Evolutionary conservation across 2,329 filamentous ascomycete genomes (phyloP).

Genomic region (Fusarium pseudograminearum): DNA sequence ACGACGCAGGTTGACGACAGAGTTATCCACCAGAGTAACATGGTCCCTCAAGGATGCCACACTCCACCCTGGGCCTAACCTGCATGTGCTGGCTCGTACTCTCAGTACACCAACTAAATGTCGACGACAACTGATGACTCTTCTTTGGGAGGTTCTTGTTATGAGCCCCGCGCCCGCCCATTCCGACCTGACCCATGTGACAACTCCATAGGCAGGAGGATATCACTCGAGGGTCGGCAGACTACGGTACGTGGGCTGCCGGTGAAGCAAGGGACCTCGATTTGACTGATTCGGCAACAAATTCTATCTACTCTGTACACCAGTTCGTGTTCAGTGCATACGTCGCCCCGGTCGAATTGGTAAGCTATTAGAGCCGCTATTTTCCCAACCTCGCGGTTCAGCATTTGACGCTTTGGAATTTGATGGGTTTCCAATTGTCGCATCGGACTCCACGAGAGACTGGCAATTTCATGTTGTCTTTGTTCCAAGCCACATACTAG

Average conservation of each 20-base stretch:
- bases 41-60: slow-evolving; percentile 33
- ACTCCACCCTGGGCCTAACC: slow-evolving; percentile 29
- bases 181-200: slow-evolving; percentile 45
- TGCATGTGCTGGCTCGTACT: slow-evolving; percentile 18
- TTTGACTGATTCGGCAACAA: slow-evolving; percentile 28
- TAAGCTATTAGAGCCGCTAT: not conserved
- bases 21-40: slow-evolving; percentile 38
- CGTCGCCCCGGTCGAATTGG: slow-evolving; percentile 1
- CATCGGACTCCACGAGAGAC: slow-evolving; percentile 23
- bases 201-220: slow-evolving; percentile 43
- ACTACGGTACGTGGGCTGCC: slow-evolving; percentile 24
- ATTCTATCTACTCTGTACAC: not conserved
- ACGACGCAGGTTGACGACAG: slow-evolving; percentile 48
- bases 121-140: slow-evolving; percentile 35
- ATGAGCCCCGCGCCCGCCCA: slow-evolving; percentile 41
- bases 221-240: slow-evolving; percentile 26
- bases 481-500: slow-evolving; percentile 40
- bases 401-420: slow-evolving; percentile 22
- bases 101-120: slow-evolving; percentile 32
- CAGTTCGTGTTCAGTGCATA: not conserved
- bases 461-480: slow-evolving; percentile 30
- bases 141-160: slow-evolving; percentile 25
- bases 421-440: slow-evolving; percentile 36
- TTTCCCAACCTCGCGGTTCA: slow-evolving; percentile 26
- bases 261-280: slow-evolving; percentile 45